Percentiles rank a stretch among this genome's conserved stretches.
phyloP scores from a whole-genome alignment of 2,329 filamentous ascomycete species.

The Monilinia polystroma region DNA sequence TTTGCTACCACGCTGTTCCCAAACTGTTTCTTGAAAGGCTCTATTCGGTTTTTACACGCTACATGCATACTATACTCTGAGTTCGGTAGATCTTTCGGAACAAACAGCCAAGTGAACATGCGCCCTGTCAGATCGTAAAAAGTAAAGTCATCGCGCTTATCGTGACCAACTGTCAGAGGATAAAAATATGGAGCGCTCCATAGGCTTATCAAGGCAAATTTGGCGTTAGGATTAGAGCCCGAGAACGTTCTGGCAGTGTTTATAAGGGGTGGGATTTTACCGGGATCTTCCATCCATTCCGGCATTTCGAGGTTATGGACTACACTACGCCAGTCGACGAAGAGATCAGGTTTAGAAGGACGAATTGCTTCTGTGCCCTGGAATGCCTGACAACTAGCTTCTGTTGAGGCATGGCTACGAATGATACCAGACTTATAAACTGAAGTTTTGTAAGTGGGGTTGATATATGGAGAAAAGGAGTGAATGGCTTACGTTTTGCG shows the following conservation, averaged over 20 bases:
- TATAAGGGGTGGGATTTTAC: slow-evolving; percentile 41
- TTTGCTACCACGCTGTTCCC: slow-evolving; percentile 44
- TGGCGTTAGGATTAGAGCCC: slow-evolving; percentile 32
- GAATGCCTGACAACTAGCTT: slow-evolving; percentile 42
- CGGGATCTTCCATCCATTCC: slow-evolving; percentile 40
- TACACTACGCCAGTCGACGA: slow-evolving; percentile 44
- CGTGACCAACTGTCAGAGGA: slow-evolving; percentile 46
- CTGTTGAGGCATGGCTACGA: slow-evolving; percentile 35
- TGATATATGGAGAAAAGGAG: not conserved
- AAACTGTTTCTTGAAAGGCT: slow-evolving; percentile 37
- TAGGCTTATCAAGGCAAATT: slow-evolving; percentile 47
- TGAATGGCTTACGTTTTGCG: slow-evolving; percentile 40
- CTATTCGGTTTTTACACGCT: slow-evolving; percentile 34
- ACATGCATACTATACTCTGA: slow-evolving; percentile 48
- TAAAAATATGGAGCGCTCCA: slow-evolving; percentile 52
- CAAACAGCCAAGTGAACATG: slow-evolving; percentile 50
- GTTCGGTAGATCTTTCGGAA: slow-evolving; percentile 48
- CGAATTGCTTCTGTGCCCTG: slow-evolving; percentile 43
- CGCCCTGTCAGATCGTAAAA: slow-evolving; percentile 47
- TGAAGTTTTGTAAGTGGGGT: slow-evolving; percentile 24
- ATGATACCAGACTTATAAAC: slow-evolving; percentile 50
- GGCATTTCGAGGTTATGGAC: slow-evolving; percentile 34
- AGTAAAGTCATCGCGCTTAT: slow-evolving; percentile 41
- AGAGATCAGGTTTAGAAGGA: slow-evolving; percentile 43
- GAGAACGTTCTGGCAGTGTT: slow-evolving; percentile 40